Base-by-base conservation (phyloP, 2,329 filamentous ascomycete species). In the Fusarium chlamydosporum region DNA sequence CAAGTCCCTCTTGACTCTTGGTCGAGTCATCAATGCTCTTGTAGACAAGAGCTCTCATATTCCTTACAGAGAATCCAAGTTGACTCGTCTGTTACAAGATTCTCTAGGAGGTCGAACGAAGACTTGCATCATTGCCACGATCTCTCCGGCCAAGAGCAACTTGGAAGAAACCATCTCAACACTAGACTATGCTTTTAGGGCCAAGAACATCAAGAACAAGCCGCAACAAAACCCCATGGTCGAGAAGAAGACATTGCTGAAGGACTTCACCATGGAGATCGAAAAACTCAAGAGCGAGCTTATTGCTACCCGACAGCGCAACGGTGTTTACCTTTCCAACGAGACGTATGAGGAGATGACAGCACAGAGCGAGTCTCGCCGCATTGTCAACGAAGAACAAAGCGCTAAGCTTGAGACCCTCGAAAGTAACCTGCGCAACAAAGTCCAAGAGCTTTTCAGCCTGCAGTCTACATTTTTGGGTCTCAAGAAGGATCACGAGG, bases 131-230 rank as follows among this genome's bases (percentile, higher is more conserved):
- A 98, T 99, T 75, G 96, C 96, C 7, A 99, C 96, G 1, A 87
- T 99, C 40, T 98, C 96, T 4, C 94, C 96, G 2, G 93, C 94
- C 9, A 96, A 96, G 79, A 94, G 91, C 79, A 99, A 98, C 73
- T 84, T 99, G 2, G 96, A 99, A 76, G 96, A 99, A 79, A 99
- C 96, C 0, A 98, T 99, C 63, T 98, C 96, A 1, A 99, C 96
- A 0, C 86, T 99, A 3, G 96, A 99, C 78, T 99, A 99, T 76
- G 96, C 96, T 12, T 98, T 98, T 81, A 89, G 96, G 46, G 96
- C 96, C 16, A 99, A 99, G 83, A 98, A 99, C 72, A 99, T 99
- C 74, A 92, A 93, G 50, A 99, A 99, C 80, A 97, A 97, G 80
- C 96, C 96, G 1, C 96, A 99, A 76, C 86, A 97, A 73, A 99